A percentile compares a stretch with the other conserved stretches of the same genome.
Conservation (phyloP, 2,329 filamentous ascomycete species). For the Corynespora cassiicola region DNA sequence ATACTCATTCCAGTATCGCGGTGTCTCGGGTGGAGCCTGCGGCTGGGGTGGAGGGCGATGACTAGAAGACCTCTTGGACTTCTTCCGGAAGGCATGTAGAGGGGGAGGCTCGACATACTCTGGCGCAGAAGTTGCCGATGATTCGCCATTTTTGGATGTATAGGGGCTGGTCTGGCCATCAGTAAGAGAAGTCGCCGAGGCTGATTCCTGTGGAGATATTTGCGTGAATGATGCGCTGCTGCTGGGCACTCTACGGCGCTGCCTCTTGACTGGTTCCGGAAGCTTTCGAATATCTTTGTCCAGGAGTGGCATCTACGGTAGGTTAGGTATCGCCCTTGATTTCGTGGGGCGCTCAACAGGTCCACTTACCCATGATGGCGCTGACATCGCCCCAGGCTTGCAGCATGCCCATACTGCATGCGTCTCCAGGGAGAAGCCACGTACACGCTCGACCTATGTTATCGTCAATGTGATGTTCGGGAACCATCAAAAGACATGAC, state of each 20-base stretch:
- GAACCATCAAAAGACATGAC: conserved; percentile 12
- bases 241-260: conserved; percentile 32
- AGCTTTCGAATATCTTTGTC: conserved; percentile 61
- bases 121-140: conserved; percentile 41
- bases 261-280: conserved; percentile 46
- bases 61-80: conserved; percentile 42
- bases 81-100: conserved; percentile 52
- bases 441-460: conserved; percentile 54
- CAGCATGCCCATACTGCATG: conserved; percentile 59
- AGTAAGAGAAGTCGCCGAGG: conserved; percentile 46
- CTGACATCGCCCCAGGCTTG: conserved; percentile 51
- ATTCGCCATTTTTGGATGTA: conserved; percentile 35
- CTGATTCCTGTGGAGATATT: conserved; percentile 39
- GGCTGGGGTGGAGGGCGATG: conserved; percentile 27
- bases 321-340: conserved; percentile 5
- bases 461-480: conserved; percentile 24
- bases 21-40: conserved; percentile 20
- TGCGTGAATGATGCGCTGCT: conserved; percentile 28
- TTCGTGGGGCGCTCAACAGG: neutral
- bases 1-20: conserved; percentile 84
- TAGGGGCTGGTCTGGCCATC: conserved; percentile 42
- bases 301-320: conserved; percentile 47
- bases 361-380: conserved; percentile 54
- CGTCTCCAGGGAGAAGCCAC: conserved; percentile 61
- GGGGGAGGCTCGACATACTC: conserved; percentile 47